Evolutionary conservation across 768 basidiomycete genomes (phyloP), one percentile per base, ranked within the genome.

Genomic region (Leccinum disarticulatum): DNA sequence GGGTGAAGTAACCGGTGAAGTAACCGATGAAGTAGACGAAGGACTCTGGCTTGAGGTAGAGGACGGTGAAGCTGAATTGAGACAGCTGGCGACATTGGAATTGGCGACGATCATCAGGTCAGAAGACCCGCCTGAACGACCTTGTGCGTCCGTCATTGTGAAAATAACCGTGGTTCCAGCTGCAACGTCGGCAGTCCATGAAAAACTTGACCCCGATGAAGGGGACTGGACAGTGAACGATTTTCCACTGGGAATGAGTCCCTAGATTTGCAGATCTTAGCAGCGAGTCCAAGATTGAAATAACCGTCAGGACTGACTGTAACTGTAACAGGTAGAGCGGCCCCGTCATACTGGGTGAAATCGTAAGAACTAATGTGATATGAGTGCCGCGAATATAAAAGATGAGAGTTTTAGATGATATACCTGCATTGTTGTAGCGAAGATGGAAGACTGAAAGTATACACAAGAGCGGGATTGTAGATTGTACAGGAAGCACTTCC

Each of bases 371-470:
- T 86, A 46, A 14, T 28, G 53, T 11, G 25, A 52, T 15, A 52
- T 66, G 17, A 69, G 58, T 33, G 27, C 49, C 38, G 38, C 30
- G 27, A 28, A 58, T 30, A 17, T 11, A 19, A 30, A 43, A n/a
- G 19, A 49, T 28, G 14, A 33, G 31, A 46, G 5, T n/a, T 15
- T 57, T 38, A 0, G 41, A 25, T 19, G 27, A 52, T 79, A 66
- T 64, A 84, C 87, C 79, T 74, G 81, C 88, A 89, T 70, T 90
- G 86, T 60, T 80, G 75, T 47, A 87, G 73, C 33, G 85, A 77
- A 33, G 73, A 64, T 59, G 85, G 79, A n/a, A 85, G 66, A 60
- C 79, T 66, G 66, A 81, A 87, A 25, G 70, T 58, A 68, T 86
- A 88, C 27, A 70, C 70, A 53, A 79, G 65, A 10, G 68, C 73